Percentiles rank a stretch among this genome's conserved stretches.
phyloP scores from a whole-genome alignment of 2,329 filamentous ascomycete species.

The Apiospora saccharicola region DNA sequence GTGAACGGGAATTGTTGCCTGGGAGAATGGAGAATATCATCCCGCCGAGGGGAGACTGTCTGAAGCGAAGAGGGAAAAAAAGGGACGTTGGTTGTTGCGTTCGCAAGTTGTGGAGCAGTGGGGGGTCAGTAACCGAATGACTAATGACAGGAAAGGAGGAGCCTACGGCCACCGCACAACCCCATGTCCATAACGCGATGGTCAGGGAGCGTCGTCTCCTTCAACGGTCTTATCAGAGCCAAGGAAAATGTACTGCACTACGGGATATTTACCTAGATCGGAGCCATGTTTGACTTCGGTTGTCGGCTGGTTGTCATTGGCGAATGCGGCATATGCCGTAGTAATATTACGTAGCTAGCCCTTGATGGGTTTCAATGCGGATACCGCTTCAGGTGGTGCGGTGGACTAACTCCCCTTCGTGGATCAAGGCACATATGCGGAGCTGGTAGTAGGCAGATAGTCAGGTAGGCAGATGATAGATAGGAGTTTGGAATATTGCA shows the following conservation, averaged over 20 bases:
- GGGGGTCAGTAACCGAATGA: not conserved
- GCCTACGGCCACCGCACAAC: not conserved
- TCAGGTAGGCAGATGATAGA: not conserved
- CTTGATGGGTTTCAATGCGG: not conserved
- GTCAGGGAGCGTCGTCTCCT: not conserved
- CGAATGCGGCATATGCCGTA: too few species aligned
- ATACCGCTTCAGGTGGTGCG: not conserved
- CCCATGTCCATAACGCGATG: conserved; percentile 2
- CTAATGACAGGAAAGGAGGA: conserved; percentile 4
- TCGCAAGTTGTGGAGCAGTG: not conserved
- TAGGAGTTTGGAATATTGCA: conserved; percentile 2
- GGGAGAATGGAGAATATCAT: too few species aligned
- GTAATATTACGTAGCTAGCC: too few species aligned
- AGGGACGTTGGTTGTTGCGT: not conserved
- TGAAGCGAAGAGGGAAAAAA: not conserved
- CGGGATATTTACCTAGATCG: not conserved
- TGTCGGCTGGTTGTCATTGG: not conserved
- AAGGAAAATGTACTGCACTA: not conserved
- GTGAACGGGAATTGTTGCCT: too few species aligned
- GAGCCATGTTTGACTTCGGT: not conserved
- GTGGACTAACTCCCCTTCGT: not conserved
- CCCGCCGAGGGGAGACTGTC: too few species aligned
- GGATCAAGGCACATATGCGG: not conserved
- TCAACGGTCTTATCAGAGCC: not conserved
- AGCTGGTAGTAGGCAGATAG: not conserved